Base-by-base conservation (phyloP, 306 rosid species). In the Herpetospermum pedunculosum region DNA sequence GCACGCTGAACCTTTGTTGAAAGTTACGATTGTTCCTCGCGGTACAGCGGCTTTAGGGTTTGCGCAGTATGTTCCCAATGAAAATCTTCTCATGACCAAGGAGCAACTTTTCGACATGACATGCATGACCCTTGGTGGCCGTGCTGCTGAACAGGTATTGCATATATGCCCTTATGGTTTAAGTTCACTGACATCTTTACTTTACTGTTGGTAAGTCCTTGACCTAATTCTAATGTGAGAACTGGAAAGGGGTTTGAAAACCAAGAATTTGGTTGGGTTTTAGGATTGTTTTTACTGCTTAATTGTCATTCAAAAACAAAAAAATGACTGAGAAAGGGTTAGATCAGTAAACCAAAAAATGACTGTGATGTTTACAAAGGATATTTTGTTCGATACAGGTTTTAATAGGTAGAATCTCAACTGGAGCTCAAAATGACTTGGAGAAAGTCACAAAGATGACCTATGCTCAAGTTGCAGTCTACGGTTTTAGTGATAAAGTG, bases 391-490 rank as follows among this genome's bases (percentile, higher is more conserved):
- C 8, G 47, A 46, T 60, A 60, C 81, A 94, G 98, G 91, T 94
- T 75, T 77, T 94, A 53, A 58, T 91, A 14, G 98, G 98, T 58
- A 88, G 47, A 83, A 91, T 94, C 58, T 89, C 98, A 4, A 94
- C 97, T 0, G 98, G 98, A 37, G 98, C 98, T 28, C 97, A 94
- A 79, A 88, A 94, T 14, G 97, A 94, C 79, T 82, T 94, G 85
- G 98, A 94, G 80, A 94, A 91, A 79, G 98, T 94, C 76, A 94
- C 98, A 28, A 91, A 89, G 87, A 84, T 94, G 96, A 94, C 98
- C 4, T 94, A 94, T 74, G 97, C 95, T 32, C 98, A 94, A 83
- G 98, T 94, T 8, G 96, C 98, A 15, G 84, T 91, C 13, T 91
- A 91, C 46, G 98, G 98, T 35, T 94, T 94, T 28, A 94, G 98